Percentiles rank a stretch among this genome's conserved stretches.
phyloP scores from a whole-genome alignment of 345 rosid genomes.

The Bruguiera parviflora region DNA sequence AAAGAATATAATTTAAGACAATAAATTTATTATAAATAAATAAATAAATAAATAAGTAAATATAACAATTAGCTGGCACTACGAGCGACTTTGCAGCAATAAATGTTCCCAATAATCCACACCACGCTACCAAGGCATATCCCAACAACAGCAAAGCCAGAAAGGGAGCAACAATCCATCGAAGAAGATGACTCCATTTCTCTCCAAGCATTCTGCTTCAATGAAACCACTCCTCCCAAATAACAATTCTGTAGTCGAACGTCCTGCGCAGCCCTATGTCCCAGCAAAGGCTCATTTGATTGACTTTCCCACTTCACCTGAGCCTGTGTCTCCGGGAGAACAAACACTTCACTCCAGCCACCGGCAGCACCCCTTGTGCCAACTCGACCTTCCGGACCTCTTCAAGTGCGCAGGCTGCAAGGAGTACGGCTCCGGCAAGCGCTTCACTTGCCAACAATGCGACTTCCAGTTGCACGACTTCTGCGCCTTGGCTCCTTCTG shows the following conservation, averaged over 20 bases:
- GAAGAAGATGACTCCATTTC: constrained; percentile 21
- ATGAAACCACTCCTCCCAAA: constrained; percentile 11
- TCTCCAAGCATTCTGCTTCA: constrained; percentile 10
- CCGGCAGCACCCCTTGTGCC: constrained; percentile 53
- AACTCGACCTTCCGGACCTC: constrained; percentile 45
- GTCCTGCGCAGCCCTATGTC: background rate
- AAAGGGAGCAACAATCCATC: constrained; percentile 10
- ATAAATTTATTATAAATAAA: too few relatives aligned
- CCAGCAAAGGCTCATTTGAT: constrained; percentile 5
- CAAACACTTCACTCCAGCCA: constrained; percentile 55
- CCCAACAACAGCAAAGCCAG: too few relatives aligned
- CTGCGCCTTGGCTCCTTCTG: constrained; percentile 62
- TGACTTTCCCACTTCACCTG: constrained; percentile 58
- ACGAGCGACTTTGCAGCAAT: constrained; percentile 24
- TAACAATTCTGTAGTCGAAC: background rate
- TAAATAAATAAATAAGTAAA: too few relatives aligned
- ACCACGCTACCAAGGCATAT: background rate
- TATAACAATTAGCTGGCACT: background rate
- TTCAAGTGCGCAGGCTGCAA: constrained; percentile 74
- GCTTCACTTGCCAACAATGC: constrained; percentile 67
- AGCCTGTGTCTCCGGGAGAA: constrained; percentile 37
- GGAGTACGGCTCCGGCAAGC: constrained; percentile 72
- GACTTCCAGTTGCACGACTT: constrained; percentile 80
- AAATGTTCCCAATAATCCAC: constrained; percentile 27
- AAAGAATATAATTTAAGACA: too few relatives aligned